Evolutionary conservation across 1,139 yeast species (phyloP), one percentile per base, ranked within the genome.

Genomic region (Saccharomycopsis phalli): DNA sequence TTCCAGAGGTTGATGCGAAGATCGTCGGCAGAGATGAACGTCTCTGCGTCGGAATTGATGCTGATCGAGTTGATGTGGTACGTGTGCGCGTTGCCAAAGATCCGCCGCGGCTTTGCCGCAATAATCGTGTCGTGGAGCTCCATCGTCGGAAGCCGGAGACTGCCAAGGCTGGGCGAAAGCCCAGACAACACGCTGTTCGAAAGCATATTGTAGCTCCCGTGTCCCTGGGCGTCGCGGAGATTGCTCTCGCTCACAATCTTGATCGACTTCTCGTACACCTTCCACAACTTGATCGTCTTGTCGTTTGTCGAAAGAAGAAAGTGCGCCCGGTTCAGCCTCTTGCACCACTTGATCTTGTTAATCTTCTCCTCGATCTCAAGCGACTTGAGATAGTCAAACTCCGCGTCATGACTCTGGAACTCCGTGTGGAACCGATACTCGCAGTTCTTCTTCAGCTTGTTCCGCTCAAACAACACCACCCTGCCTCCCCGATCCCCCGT

Each of bases 401-500:
- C 98, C 7, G 98, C 96, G 60, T 93, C 99, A 62, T 93, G 99
- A 57, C 91, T 77, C 66, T 93, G 99, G 60, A 93, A 93, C 61
- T 93, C 99, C 20, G 98, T 91, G 58, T 84, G 81, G 62, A 93
- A 93, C 55, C 86, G 77, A 64, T 93, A 93, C 60, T 93, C 98
- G 60, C 97, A 91, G 48, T 81, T 81, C 58, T 78, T 77, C 57
- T 82, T 82, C 48, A 67, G 62, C 51, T 78, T 81, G 59, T 86
- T 87, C 53, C 97, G 74, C 61, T 91, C 97, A 62, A 93, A 93
- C 44, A 93, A 65, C 11, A 93, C 99, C 31, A 93, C 96, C 51
- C 99, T 74, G 20, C 99, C 99, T 38, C 99, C 99, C 56, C 91
- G 81, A 63, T 93, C 99, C 47, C 99, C 99, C 2, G 98, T 91